These are phyloP conservation scores for Aspergillus fructus DNA, from an alignment of 2,329 filamentous ascomycete species.

Conservation along the genomic window DNA sequence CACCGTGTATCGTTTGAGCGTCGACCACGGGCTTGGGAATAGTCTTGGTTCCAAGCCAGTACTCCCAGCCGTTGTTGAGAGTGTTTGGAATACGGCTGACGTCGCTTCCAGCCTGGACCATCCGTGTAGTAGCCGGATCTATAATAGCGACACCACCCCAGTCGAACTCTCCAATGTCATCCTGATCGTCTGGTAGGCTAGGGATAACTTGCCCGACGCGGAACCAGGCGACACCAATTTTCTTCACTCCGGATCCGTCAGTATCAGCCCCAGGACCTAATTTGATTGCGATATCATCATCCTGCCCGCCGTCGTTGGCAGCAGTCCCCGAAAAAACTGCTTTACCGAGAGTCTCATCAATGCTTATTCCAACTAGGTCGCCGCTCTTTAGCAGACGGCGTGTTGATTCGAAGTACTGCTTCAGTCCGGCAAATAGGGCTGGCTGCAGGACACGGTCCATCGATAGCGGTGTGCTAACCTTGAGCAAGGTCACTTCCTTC, in stretches of 20 bases:
- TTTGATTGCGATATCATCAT: constrained; percentile 65
- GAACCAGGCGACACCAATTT: constrained; percentile 80
- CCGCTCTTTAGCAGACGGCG: constrained; percentile 80
- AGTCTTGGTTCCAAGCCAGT: constrained; percentile 78
- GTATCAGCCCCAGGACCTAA: constrained; percentile 34
- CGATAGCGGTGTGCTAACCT: constrained; percentile 84
- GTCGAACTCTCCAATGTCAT: constrained; percentile 63
- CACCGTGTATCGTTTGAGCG: constrained; percentile 33
- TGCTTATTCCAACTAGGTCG: constrained; percentile 82
- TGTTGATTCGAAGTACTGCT: constrained; percentile 82
- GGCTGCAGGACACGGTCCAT: constrained; percentile 83
- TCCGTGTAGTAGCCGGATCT: constrained; percentile 80
- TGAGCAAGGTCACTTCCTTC: constrained; percentile 81
- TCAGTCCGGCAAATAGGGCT: constrained; percentile 80
- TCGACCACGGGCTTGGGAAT: constrained; percentile 51
- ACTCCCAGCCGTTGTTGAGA: constrained; percentile 78
- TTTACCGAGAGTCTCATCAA: constrained; percentile 81
- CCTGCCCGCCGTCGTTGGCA: constrained; percentile 59
- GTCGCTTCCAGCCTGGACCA: constrained; percentile 88
- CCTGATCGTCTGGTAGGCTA: constrained; percentile 49
- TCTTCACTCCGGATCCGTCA: constrained; percentile 41
- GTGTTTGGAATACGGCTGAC: constrained; percentile 76
- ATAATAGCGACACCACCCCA: constrained; percentile 89
- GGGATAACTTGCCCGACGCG: constrained; percentile 72
- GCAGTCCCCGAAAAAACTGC: constrained; percentile 70